Percentiles rank a stretch among this genome's conserved stretches.
Evolutionary conservation across 139 green algal genomes (phyloP).

Genomic region (Helicosporidium sp.): DNA sequence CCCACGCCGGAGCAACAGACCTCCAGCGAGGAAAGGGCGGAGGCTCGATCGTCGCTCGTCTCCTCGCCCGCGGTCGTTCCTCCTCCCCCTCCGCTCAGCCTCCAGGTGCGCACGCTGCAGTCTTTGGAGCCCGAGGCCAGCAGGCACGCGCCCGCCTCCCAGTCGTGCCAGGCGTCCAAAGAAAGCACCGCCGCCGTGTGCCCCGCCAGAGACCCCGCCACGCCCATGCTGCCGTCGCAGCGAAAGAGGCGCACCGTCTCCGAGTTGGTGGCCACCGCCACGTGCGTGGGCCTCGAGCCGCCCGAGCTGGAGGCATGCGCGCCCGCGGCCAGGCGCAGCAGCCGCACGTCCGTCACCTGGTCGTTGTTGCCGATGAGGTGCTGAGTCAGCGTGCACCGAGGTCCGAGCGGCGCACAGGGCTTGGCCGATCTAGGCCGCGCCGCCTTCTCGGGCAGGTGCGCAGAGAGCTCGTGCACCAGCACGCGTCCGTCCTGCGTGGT

Average conservation of each 20-base stretch:
- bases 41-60: background rate
- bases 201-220: slow-evolving; percentile 25
- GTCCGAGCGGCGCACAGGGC: no score
- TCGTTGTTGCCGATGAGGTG: slow-evolving; percentile 83
- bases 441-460: no score
- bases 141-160: slow-evolving; percentile 3
- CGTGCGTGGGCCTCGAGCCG: slow-evolving; percentile 18
- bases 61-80: background rate
- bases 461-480: background rate
- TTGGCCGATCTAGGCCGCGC: no score
- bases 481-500: background rate
- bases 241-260: slow-evolving; percentile 59
- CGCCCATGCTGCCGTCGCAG: slow-evolving; percentile 26
- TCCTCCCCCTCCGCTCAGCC: slow-evolving; percentile 18
- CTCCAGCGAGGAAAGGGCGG: no score
- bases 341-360: slow-evolving; percentile 71
- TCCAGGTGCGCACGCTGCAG: slow-evolving; percentile 66
- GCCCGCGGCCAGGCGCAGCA: slow-evolving; percentile 18
- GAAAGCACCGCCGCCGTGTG: slow-evolving; percentile 44
- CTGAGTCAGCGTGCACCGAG: slow-evolving; percentile 20
- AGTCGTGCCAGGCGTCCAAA: slow-evolving; percentile 26
- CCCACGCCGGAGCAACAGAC: no score
- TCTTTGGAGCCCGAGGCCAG: slow-evolving; percentile 70
- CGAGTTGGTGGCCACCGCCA: slow-evolving; percentile 63
- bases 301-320: background rate